These are phyloP conservation scores for Leccinellum albellum DNA, from an alignment of 768 basidiomycete genomes.

Conservation along the genomic window DNA sequence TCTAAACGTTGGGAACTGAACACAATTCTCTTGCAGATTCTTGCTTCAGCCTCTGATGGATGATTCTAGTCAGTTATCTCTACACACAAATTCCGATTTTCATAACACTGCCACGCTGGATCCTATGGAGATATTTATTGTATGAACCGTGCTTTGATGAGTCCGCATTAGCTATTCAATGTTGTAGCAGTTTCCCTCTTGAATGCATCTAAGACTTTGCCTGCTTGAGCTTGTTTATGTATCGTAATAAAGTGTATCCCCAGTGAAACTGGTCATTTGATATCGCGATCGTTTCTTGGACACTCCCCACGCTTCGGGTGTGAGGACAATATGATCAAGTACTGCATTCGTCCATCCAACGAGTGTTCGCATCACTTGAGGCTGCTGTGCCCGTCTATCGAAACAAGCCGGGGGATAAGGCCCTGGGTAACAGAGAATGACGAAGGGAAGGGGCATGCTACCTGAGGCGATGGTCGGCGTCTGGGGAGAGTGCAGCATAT, in stretches of 20 bases:
- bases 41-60: not conserved
- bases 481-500: no score
- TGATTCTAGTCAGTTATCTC: not conserved
- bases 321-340: no score
- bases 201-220: not conserved
- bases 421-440: no score
- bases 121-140: conserved; percentile 7
- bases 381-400: no score
- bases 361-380: no score
- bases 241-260: not conserved
- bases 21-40: not conserved
- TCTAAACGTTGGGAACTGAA: not conserved
- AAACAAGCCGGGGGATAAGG: no score
- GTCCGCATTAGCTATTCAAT: conserved; percentile 4
- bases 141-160: conserved; percentile 4
- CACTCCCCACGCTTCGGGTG: no score
- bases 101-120: not conserved
- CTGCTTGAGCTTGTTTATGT: not conserved
- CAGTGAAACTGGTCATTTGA: no score
- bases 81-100: conserved; percentile 10
- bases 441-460: no score
- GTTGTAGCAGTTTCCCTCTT: not conserved
- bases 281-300: no score
- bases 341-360: no score
- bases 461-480: no score